A percentile compares a stretch with the other conserved stretches of the same genome.
Conservation (phyloP, 768 basidiomycete genomes). For the Lactarius pseudohatsudake region DNA sequence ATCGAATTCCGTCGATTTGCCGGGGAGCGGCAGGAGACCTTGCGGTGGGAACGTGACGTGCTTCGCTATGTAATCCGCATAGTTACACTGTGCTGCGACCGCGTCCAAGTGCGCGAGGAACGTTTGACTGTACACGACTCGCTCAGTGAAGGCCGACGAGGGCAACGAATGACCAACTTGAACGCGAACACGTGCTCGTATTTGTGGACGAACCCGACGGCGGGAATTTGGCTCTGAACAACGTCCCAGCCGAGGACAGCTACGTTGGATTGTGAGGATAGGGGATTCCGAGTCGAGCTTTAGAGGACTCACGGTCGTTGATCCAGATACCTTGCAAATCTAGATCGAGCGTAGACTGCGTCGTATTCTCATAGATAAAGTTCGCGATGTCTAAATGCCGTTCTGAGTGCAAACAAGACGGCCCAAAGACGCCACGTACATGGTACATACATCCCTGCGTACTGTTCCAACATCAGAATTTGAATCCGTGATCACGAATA, state of each 20-base stretch:
- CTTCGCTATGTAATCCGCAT: conserved; percentile 59
- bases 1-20: conserved; percentile 46
- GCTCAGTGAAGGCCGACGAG: neutral
- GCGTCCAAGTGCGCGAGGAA: conserved; percentile 60
- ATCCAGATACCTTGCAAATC: conserved; percentile 72
- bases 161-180: conserved; percentile 47
- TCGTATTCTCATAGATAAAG: conserved; percentile 63
- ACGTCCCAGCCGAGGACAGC: conserved; percentile 62
- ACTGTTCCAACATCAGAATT: conserved; percentile 42
- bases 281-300: neutral
- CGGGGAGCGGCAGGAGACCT: conserved; percentile 65
- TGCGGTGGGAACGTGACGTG: conserved; percentile 67
- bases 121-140: conserved; percentile 48
- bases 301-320: conserved; percentile 55
- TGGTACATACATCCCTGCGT: conserved; percentile 70
- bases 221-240: conserved; percentile 68
- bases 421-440: conserved; percentile 44
- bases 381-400: conserved; percentile 62
- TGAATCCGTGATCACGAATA: neutral
- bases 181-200: conserved; percentile 69
- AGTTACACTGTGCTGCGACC: conserved; percentile 54
- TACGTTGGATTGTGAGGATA: conserved; percentile 31
- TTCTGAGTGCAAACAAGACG: neutral
- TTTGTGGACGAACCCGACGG: conserved; percentile 72
- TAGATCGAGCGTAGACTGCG: conserved; percentile 45